These are phyloP conservation scores for Seiridium cupressi DNA, from an alignment of 2,329 filamentous ascomycete species.

Conservation along the genomic window DNA sequence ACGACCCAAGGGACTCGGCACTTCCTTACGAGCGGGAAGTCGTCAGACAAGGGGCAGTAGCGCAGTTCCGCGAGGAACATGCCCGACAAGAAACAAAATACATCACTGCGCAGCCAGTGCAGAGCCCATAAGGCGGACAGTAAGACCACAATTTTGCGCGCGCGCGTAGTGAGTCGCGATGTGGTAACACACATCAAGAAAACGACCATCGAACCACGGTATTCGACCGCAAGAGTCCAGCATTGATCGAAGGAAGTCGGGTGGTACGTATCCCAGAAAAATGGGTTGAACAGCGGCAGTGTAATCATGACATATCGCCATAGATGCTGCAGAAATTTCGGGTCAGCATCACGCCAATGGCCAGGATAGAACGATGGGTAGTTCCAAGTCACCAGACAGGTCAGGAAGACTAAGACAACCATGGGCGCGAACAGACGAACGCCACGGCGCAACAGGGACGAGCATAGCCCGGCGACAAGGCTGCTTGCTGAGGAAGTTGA, in stretches of 20 bases:
- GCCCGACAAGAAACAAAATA: constrained; percentile 1
- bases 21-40: background rate
- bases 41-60: background rate
- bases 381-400: background rate
- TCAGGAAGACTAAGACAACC: background rate
- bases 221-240: constrained; percentile 5
- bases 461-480: background rate
- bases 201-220: constrained; percentile 1
- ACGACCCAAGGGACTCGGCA: background rate
- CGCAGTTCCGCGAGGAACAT: constrained; percentile 5
- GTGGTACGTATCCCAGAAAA: background rate
- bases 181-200: constrained; percentile 3
- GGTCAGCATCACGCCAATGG: background rate
- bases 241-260: background rate
- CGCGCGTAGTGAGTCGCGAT: background rate
- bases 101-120: background rate
- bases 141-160: background rate
- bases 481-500: background rate
- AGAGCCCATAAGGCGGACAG: background rate
- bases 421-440: constrained; percentile 1
- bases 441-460: background rate
- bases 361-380: background rate
- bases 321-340: background rate
- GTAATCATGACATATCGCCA: background rate
- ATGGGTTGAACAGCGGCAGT: background rate